A percentile compares a stretch with the other conserved stretches of the same genome.
phyloP scores from a whole-genome alignment of 257 asterid species.

The Mentha longifolia region DNA sequence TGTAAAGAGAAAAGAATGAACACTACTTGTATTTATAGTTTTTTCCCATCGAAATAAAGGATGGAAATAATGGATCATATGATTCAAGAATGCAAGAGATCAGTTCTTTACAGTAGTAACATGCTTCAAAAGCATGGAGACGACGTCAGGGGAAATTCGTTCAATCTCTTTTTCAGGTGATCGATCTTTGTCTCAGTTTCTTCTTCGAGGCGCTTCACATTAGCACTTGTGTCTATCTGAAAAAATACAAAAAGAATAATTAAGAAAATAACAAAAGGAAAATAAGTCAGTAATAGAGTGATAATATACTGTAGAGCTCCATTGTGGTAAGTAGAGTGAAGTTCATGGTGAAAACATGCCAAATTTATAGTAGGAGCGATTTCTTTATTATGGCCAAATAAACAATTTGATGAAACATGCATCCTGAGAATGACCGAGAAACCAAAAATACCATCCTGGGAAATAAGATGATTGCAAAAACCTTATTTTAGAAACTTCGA shows the following conservation, averaged over 20 bases:
- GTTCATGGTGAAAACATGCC: neutral
- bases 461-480: neutral
- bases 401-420: slow-evolving; percentile 6
- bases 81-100: slow-evolving; percentile 22
- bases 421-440: neutral
- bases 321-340: neutral
- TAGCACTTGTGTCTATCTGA: slow-evolving; percentile 80
- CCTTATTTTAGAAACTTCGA: neutral
- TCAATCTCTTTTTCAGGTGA: slow-evolving; percentile 67
- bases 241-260: neutral
- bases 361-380: neutral
- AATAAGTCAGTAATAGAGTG: neutral
- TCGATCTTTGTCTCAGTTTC: slow-evolving; percentile 72
- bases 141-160: slow-evolving; percentile 70
- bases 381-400: neutral
- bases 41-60: neutral
- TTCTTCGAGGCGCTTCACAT: slow-evolving; percentile 83
- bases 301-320: too few relatives aligned
- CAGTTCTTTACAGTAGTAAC: slow-evolving; percentile 74
- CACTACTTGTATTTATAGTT: neutral
- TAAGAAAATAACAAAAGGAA: neutral
- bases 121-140: slow-evolving; percentile 84
- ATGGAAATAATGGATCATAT: neutral
- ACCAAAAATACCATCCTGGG: neutral
- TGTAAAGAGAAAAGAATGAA: neutral